Conservation (phyloP, 345 rosid genomes). For the Anastatica hierochuntica region DNA sequence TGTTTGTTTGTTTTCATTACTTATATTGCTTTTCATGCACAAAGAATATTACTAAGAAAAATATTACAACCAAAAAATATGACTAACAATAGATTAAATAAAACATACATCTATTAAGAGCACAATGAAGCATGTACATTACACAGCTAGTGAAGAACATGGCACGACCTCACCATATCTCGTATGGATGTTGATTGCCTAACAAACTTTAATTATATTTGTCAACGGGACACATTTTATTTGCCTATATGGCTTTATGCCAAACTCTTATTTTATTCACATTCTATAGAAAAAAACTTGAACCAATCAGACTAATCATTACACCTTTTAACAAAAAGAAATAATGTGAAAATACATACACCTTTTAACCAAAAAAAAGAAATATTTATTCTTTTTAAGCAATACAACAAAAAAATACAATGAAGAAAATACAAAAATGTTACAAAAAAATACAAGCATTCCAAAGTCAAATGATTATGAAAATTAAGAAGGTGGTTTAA, state of each 20-base stretch:
- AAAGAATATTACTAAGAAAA: neutral
- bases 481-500: constrained; percentile 38
- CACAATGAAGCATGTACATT: constrained; percentile 16
- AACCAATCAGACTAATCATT: no score
- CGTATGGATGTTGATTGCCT: neutral
- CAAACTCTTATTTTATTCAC: no score
- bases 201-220: neutral
- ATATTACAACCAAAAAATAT: no score
- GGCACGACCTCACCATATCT: constrained; percentile 23
- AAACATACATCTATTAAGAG: neutral
- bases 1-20: neutral
- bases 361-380: no score
- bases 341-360: no score
- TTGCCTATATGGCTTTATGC: neutral
- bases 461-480: neutral
- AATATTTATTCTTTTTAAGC: neutral
- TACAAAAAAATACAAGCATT: neutral
- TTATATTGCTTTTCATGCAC: neutral
- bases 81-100: no score
- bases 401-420: neutral
- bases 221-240: neutral
- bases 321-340: no score
- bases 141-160: constrained; percentile 15
- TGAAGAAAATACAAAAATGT: neutral
- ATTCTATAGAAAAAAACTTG: no score